Base-by-base conservation (phyloP, 345 rosid genomes). In the Citrus unshiu region DNA sequence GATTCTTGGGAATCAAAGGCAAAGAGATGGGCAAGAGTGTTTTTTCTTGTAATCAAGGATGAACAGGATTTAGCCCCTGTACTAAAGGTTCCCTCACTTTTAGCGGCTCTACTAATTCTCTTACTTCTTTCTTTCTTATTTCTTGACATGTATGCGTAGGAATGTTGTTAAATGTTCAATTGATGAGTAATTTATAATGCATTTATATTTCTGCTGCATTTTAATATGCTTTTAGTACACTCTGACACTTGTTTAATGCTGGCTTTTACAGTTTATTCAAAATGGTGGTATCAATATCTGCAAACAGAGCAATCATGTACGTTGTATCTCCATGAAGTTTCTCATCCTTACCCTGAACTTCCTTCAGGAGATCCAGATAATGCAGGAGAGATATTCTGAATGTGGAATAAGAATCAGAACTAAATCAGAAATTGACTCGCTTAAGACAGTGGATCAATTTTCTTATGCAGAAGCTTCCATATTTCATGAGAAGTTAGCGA, bases 1-100 rank as follows among this genome's bases (percentile, higher is more conserved):
- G 90, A 86, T 82, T 91, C 93, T 60, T 95, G 98, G 98, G 97
- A 93, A 76, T 82, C 74, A 81, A 92, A 91, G 86, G 90, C 91
- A 35, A 95, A 84, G 85, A 88, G 94, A 86, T 95, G 98, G 98
- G 87, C 91, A 74, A 87, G 92, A 78, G 81, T 89, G 68, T 84
- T 95, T 77, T 90, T 95, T 82, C 92, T 92, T 51, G 76, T 83
- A 51, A 62, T 85, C 68, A 80, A 81, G 70, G 85, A 79, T 83
- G 95, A 89, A 81, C 57, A 82, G 46, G 85, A 89, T 72, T 78
- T 95, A 69, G 73, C 69, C 70, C 85, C 94, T 58, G 63, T 91
- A 66, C 75, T 89, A 35, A 79, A 34, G 95, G 98, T 95, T 46
- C 51, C 5, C 10, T 46, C 16, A 13, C 16, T 46, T 46, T 12